phyloP scores from a whole-genome alignment of 257 asterid genomes.

The Verbena officinalis region DNA sequence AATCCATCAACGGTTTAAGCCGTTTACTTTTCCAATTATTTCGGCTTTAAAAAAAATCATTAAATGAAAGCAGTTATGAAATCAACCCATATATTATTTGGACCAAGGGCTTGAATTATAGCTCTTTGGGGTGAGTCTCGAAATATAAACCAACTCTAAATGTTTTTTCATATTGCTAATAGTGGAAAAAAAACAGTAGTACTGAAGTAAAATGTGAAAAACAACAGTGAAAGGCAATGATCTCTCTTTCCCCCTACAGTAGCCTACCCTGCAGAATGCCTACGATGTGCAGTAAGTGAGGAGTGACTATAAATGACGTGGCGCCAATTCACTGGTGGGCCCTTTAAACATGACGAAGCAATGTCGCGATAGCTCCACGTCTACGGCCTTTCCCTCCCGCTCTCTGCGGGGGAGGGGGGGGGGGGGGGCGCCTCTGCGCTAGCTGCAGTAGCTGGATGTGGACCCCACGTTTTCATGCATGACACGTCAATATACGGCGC shows the following conservation, averaged over 20 bases:
- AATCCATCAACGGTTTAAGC: no score
- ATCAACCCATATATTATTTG: no score
- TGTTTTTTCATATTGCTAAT: no score
- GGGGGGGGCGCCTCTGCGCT: conserved; percentile 13
- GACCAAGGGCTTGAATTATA: no score
- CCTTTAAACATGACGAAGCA: neutral
- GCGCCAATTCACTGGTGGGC: conserved; percentile 12
- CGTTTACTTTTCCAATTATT: no score
- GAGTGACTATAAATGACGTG: conserved; percentile 17
- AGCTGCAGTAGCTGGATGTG: neutral
- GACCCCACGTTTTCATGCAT: conserved; percentile 26
- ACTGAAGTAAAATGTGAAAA: neutral
- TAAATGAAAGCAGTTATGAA: no score
- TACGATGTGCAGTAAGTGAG: no score
- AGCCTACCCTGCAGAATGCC: neutral
- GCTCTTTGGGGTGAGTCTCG: no score
- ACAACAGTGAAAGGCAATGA: neutral
- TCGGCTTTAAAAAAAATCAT: no score
- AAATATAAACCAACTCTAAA: no score
- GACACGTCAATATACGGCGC: conserved; percentile 30
- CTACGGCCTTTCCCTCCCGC: conserved; percentile 11
- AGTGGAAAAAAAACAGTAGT: no score
- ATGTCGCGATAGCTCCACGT: no score
- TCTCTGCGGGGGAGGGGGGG: conserved; percentile 18
- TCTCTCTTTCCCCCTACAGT: neutral